Evolutionary conservation across 495 filamentous ascomycete genomes (phyloP).

Genomic region (Baudoinia panamericana): DNA sequence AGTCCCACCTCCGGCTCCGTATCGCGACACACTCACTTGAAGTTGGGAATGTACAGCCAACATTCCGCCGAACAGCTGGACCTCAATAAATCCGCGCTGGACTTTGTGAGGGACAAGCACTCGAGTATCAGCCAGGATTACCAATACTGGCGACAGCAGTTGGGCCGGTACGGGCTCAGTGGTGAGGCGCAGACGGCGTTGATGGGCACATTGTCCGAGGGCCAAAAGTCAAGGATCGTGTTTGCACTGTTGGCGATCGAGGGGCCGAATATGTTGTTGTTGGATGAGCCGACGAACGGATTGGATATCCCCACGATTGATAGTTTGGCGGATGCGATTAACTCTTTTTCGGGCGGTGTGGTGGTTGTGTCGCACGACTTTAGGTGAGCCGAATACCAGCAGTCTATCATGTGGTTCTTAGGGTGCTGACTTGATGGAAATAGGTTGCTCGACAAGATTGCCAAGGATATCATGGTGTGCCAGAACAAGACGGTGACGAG

Average conservation of each 20-base stretch:
- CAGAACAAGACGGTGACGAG: conserved; percentile 82
- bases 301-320: conserved; percentile 99
- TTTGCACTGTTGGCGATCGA: conserved; percentile 96
- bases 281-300: conserved; percentile 99
- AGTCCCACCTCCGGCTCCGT: conserved; percentile 72
- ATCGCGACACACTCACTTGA: conserved; percentile 88
- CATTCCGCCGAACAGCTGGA: conserved; percentile 98
- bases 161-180: conserved; percentile 81
- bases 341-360: conserved; percentile 88
- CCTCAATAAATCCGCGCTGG: conserved; percentile 89
- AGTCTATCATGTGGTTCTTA: too few relatives aligned
- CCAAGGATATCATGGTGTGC: conserved; percentile 98
- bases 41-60: conserved; percentile 93
- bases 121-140: conserved; percentile 80
- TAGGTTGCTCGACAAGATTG: conserved; percentile 96
- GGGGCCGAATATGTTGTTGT: conserved; percentile 88
- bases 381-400: conserved; percentile 45
- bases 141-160: conserved; percentile 98
- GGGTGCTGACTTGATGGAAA: conserved; percentile 20
- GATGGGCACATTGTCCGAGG: conserved; percentile 95
- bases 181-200: conserved; percentile 91
- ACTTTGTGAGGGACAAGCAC: conserved; percentile 97
- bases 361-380: conserved; percentile 98
- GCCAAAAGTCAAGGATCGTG: conserved; percentile 94
- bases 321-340: conserved; percentile 92